These are phyloP conservation scores for Mycena capillaripes DNA, from an alignment of 768 basidiomycete species.

Conservation along the genomic window DNA sequence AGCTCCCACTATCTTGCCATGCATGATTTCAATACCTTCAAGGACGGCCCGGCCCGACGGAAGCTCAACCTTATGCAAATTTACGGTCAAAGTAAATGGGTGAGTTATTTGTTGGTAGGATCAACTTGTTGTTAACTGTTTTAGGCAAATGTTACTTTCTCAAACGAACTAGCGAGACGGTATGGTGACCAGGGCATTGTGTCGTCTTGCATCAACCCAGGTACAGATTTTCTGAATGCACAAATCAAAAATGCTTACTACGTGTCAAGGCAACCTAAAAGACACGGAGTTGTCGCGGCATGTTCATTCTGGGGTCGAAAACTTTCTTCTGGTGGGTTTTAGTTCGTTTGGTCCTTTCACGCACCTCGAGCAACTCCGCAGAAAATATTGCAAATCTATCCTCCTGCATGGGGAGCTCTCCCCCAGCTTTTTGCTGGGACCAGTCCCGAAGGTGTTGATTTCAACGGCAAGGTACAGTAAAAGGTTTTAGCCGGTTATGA, in stretches of 20 bases:
- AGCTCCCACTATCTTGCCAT: slow-evolving; percentile 29
- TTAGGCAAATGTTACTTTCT: slow-evolving; percentile 46
- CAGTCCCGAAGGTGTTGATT: neutral
- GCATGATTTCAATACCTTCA: slow-evolving; percentile 44
- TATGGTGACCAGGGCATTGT: slow-evolving; percentile 49
- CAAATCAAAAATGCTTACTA: too few species aligned
- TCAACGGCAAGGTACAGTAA: neutral
- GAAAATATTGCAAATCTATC: slow-evolving; percentile 4
- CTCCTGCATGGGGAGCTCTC: neutral
- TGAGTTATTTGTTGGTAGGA: slow-evolving; percentile 27
- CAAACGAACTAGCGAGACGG: slow-evolving; percentile 47
- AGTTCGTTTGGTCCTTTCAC: too few species aligned
- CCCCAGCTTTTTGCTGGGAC: slow-evolving; percentile 1
- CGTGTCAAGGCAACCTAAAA: neutral
- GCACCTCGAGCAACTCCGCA: neutral
- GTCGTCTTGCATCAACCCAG: slow-evolving; percentile 50
- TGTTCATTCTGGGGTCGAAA: neutral
- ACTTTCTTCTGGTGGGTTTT: neutral
- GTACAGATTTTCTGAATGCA: slow-evolving; percentile 8
- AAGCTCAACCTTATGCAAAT: slow-evolving; percentile 24
- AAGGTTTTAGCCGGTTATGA: too few species aligned
- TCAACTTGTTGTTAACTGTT: neutral
- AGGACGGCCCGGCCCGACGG: slow-evolving; percentile 42
- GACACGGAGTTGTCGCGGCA: slow-evolving; percentile 1
- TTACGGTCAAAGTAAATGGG: slow-evolving; percentile 49